Evolutionary conservation across 2,329 filamentous ascomycete genomes (phyloP).

Genomic region (Epichloe aotearoae): DNA sequence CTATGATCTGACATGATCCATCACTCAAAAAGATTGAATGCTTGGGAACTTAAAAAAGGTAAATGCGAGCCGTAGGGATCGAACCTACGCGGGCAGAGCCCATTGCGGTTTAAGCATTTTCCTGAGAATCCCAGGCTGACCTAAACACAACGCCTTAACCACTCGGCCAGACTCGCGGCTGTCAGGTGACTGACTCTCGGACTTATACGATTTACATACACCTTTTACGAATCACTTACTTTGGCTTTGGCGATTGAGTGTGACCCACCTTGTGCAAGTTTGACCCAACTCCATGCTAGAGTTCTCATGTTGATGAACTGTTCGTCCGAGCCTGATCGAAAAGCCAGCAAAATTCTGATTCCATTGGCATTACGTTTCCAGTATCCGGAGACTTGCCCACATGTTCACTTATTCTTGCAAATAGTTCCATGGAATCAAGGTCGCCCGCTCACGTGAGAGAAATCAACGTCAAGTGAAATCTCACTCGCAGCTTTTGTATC

Average conservation of each 20-base stretch:
- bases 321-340: not conserved
- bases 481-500: not conserved
- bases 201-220: not conserved
- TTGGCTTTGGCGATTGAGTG: too few species aligned
- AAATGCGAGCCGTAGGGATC: conserved; percentile 35
- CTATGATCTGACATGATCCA: too few species aligned
- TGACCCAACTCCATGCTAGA: not conserved
- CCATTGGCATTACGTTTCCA: not conserved
- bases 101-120: conserved; percentile 25
- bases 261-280: not conserved
- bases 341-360: not conserved
- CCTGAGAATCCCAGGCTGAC: conserved; percentile 11
- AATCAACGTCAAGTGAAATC: not conserved
- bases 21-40: not conserved
- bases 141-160: conserved; percentile 46
- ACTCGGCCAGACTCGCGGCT: conserved; percentile 35
- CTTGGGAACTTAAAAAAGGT: not conserved
- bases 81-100: conserved; percentile 35
- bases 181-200: not conserved
- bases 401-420: too few species aligned
- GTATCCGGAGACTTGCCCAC: too few species aligned
- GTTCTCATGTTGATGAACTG: too few species aligned
- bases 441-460: too few species aligned
- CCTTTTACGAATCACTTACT: too few species aligned
- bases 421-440: too few species aligned